Percentiles rank a stretch among this genome's conserved stretches.
Evolutionary conservation across 129 eudicot species (phyloP).

Genomic region (Flaveria brownii): DNA sequence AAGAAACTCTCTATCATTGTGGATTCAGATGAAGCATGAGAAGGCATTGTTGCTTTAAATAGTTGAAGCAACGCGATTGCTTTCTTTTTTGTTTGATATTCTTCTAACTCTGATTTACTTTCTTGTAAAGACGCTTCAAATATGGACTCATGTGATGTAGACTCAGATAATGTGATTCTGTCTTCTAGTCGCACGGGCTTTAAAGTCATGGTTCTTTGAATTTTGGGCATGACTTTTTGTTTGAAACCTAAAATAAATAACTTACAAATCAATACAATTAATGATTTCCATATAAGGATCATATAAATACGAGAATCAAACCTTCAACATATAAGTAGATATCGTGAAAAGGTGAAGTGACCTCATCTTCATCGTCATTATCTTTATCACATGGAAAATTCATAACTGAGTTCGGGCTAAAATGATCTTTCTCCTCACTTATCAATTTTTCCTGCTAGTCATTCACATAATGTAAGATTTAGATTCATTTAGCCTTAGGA

Average conservation of each 20-base stretch:
- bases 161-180: constrained; percentile 38
- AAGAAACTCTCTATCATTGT: constrained; percentile 43
- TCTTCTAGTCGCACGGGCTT: constrained; percentile 66
- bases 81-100: constrained; percentile 30
- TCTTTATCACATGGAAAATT: constrained; percentile 60
- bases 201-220: constrained; percentile 42
- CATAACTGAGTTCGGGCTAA: constrained; percentile 77
- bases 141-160: constrained; percentile 20
- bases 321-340: constrained; percentile 23
- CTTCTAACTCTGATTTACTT: constrained; percentile 27
- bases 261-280: not conserved
- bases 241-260: constrained; percentile 39
- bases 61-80: constrained; percentile 47
- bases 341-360: constrained; percentile 35
- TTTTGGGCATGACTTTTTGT: constrained; percentile 50
- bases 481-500: not conserved
- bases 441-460: constrained; percentile 30
- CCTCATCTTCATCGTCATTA: constrained; percentile 47
- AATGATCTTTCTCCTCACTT: constrained; percentile 56
- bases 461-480: not conserved
- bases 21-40: constrained; percentile 34
- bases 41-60: constrained; percentile 44
- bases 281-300: not conserved
- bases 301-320: not conserved
- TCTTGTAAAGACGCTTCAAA: constrained; percentile 22